These are phyloP conservation scores for Phytophthora capsici DNA, from an alignment of 352 stramenopile species.

Conservation along the genomic window DNA sequence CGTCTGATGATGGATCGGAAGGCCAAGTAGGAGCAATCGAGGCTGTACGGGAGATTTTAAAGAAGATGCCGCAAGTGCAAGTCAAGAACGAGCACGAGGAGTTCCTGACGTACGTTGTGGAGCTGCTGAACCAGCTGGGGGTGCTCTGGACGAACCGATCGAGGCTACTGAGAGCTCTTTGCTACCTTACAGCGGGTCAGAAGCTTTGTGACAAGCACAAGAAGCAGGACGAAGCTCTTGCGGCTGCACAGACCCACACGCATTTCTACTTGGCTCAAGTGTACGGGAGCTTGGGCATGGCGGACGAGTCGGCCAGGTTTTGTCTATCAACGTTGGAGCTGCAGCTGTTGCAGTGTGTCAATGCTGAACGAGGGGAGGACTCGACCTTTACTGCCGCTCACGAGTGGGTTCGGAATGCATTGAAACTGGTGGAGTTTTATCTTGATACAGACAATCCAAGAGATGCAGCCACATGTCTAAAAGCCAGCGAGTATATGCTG, in stretches of 20 bases:
- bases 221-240: constrained; percentile 13
- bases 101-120: constrained; percentile 32
- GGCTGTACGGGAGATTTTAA: constrained; percentile 6
- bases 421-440: constrained; percentile 71
- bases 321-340: constrained; percentile 72
- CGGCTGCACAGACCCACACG: constrained; percentile 47
- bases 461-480: constrained; percentile 58
- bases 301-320: constrained; percentile 61
- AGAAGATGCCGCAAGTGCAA: constrained; percentile 26
- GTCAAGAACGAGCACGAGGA: constrained; percentile 19
- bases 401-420: constrained; percentile 66
- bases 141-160: constrained; percentile 75
- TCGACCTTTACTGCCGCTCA: constrained; percentile 31
- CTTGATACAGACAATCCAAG: constrained; percentile 48
- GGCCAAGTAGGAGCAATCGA: constrained; percentile 1
- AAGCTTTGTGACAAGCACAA: constrained; percentile 23
- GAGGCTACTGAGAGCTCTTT: constrained; percentile 50
- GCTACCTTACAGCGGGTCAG: constrained; percentile 57
- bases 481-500: constrained; percentile 53
- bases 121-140: constrained; percentile 68
- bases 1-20: constrained; percentile 21
- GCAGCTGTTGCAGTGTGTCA: constrained; percentile 43
- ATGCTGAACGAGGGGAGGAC: constrained; percentile 2
- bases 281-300: constrained; percentile 55
- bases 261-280: constrained; percentile 81